phyloP scores from a whole-genome alignment of 2,329 filamentous ascomycete species.

The Trichophyton mentagrophytes region DNA sequence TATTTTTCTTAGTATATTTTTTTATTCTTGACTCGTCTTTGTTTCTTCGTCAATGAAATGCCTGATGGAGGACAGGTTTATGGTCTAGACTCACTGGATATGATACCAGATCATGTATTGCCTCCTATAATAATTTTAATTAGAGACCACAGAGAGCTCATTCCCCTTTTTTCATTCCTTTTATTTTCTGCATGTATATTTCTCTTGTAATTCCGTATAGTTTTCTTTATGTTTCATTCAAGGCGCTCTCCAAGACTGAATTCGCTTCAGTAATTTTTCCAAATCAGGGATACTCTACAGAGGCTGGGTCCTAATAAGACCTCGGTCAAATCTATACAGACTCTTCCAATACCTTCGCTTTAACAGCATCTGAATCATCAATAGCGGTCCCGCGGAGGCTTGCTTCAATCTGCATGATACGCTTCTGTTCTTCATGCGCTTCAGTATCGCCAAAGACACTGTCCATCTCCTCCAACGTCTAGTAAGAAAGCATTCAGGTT shows the following conservation, averaged over 20 bases:
- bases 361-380: not conserved
- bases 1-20: not conserved
- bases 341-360: not conserved
- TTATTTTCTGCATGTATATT: not conserved
- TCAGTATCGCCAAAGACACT: slow-evolving; percentile 31
- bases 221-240: not conserved
- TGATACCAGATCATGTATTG: not conserved
- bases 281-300: not conserved
- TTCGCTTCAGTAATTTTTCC: not conserved
- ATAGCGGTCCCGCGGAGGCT: slow-evolving; percentile 21
- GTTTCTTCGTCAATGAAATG: not conserved
- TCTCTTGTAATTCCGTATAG: too few relatives aligned
- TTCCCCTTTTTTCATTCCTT: too few relatives aligned
- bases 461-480: slow-evolving; percentile 46
- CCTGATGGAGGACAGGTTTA: not conserved
- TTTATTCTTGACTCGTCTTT: not conserved
- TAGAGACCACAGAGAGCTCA: not conserved
- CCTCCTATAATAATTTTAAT: not conserved
- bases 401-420: slow-evolving; percentile 28
- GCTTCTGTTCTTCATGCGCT: slow-evolving; percentile 27
- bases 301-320: too few relatives aligned
- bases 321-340: not conserved
- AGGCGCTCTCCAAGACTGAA: not conserved
- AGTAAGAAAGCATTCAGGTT: not conserved
- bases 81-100: not conserved